Evolutionary conservation across 257 asterid species (phyloP), one percentile per base, ranked within the genome.

Genomic region (Solanum arcanum): DNA sequence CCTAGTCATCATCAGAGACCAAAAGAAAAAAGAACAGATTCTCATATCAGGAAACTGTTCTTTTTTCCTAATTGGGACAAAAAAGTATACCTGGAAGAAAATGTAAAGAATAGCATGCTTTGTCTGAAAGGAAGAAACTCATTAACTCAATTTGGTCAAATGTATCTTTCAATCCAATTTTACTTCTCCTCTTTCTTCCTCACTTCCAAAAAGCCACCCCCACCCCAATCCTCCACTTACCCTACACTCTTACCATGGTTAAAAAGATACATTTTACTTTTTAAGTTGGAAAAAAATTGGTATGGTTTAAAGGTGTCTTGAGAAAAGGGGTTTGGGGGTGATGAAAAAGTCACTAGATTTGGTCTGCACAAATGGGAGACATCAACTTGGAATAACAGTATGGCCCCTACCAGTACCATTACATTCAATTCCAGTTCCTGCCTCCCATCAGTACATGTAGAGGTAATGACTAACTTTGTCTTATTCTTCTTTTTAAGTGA

Each of bases 281-380:
- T 44, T 16, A 44, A 27, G 25, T 44, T 15, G 18, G 64, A 10
- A 12, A 78, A 44, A 78, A 44, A 9, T 12, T 78, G 42, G 64
- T 27, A 44, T 49, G 85, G 29, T 56, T 73, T 80, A 46, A 46
- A 44, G 25, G 25, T 44, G 25, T 25, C 9, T 77, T 42, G 64
- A n/a, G 12, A 59, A 85, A 87, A 56, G 89, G 85, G 68, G 82
- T 11, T 39, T 66, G 87, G 83, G 83, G 90, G 87, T 89, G 91
- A 87, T 92, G 94, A 89, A 89, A 92, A 83, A 86, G 77, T 91
- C 94, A 93, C 96, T 90, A 88, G 87, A 89, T 86, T 86, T 89
- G 96, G 94, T 94, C 95, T 90, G 91, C 81, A 77, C 77, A 90
- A 90, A 70, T 87, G 91, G 88, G 76, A 94, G 85, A 92, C 94